Base-by-base conservation (phyloP, 495 filamentous ascomycete genomes). In the Xylaria castorea region DNA sequence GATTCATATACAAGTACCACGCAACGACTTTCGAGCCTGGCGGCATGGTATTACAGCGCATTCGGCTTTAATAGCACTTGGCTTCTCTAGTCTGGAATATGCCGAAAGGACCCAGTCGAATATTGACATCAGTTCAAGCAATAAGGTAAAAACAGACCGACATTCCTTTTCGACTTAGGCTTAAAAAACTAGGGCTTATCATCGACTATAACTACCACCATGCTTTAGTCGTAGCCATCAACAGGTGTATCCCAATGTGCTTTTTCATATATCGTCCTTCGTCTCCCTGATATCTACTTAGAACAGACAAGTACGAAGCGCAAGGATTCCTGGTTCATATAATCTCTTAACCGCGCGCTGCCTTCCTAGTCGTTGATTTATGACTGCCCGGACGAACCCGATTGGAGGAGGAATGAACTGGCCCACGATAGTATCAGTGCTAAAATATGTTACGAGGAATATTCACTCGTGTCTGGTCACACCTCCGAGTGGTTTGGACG, bases 401-500 rank as follows among this genome's bases (percentile, higher is more conserved):
- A 71, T 71, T 71, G 68, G 68, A 18, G 34, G 36, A 40, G 5
- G 12, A 42, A 27, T 11, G n/a, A 34, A 27, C 18, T 51, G 64
- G 30, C 9, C 57, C 68, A 50, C 27, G 46, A 51, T 53, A 42
- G 58, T 40, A 34, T 50, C 34, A 20, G 44, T 64, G 12, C 32
- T 5, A 7, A 40, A 51, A 16, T 22, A 51, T 42, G 57, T 30
- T 30, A 32, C 20, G 42, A 18, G 22, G 1, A 51, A 34, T 22
- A 12, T 55, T 22, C 32, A 4, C 50, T 57, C 9, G 18, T 46
- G 61, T n/a, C 18, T 34, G 30, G 25, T 66, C 70, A 27, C 48
- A 60, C 46, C 36, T 25, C 46, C 20, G 32, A 48, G n/a, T 66
- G 70, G 61, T 71, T 30, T 62, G 48, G 46, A 27, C 69, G 62